Evolutionary conservation across 2,329 filamentous ascomycete genomes (phyloP), one percentile per base, ranked within the genome.

Genomic region (Stagonosporopsis chrysanthemi): DNA sequence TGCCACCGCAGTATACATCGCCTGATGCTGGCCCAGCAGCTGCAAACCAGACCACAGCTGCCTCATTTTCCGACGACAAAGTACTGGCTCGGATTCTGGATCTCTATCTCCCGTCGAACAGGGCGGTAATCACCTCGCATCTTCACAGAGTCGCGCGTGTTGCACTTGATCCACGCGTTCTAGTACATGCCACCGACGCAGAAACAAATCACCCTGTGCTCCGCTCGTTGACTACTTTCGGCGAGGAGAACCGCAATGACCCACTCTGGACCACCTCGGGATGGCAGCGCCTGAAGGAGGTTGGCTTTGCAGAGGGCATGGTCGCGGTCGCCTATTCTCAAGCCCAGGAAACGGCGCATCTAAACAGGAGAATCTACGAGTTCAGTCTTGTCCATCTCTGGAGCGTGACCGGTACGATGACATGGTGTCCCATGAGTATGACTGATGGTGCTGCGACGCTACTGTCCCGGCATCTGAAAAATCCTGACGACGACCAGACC

Each of bases 371-470:
- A 1, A 72, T 86, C 2, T 76, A 88, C 6, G 86, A 89, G 65
- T 90, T 88, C 66, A 74, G 86, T 17, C 78, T 82, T 22, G 72
- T 74, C 42, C 86, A 88, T 55, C 74, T 90, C 1, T 90, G 87
- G 83, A 78, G 81, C 12, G 80, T 79, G 2, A 87, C 86, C 0
- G 83, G 81, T 4, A 86, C 85, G 1, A 83, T 85, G 60, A 86
- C 87, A 3, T 84, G 84, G 0, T 90, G 88, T 62, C 88, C 88
- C 0, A 84, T 84, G 19, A 85, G 84, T 24, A 90, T 90, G 88
- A 82, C 84, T 22, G 86, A 89, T 62, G 86, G 86, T 12, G 86
- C 86, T 7, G 70, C 69, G 0, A 65, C 61, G 2, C 47, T 75
- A 17, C 38, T 75, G 9, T 26, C 49, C 6, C 60, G 45, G 33